Percentiles rank a stretch among this genome's conserved stretches.
phyloP scores from a whole-genome alignment of 2,329 filamentous ascomycete species.

The Fusarium zealandicum region DNA sequence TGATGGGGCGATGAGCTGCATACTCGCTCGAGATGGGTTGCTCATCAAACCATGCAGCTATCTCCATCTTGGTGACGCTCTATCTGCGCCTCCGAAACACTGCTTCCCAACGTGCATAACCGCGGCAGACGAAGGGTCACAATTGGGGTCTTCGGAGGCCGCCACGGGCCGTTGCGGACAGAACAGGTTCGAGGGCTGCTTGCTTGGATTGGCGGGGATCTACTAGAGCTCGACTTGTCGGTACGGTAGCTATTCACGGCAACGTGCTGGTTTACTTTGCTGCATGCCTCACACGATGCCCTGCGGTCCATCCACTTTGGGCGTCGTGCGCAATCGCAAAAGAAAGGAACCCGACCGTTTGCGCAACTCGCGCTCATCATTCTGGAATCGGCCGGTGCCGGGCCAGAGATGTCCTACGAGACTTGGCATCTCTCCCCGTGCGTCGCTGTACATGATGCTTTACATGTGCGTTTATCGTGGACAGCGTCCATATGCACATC shows the following conservation, averaged over 20 bases:
- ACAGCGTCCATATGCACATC: conserved; percentile 17
- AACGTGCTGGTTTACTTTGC: conserved; percentile 5
- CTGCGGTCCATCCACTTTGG: conserved; percentile 5
- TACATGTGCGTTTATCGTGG: conserved; percentile 5
- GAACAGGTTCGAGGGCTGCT: not conserved
- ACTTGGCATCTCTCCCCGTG: conserved; percentile 1
- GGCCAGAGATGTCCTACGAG: not conserved
- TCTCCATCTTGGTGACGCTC: conserved; percentile 24
- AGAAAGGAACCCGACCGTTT: not conserved
- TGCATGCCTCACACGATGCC: conserved; percentile 6
- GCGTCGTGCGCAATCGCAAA: conserved; percentile 10
- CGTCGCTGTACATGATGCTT: conserved; percentile 3
- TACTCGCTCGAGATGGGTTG: conserved; percentile 27
- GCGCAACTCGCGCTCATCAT: conserved; percentile 2
- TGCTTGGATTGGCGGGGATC: too few species aligned
- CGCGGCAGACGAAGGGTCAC: not conserved
- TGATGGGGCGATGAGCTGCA: conserved; percentile 28
- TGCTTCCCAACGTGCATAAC: conserved; percentile 20
- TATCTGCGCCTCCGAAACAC: conserved; percentile 11
- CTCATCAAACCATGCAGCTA: conserved; percentile 29
- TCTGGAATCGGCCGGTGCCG: not conserved
- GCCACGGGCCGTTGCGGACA: conserved; percentile 2
- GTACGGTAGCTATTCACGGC: conserved; percentile 2
- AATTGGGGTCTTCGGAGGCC: not conserved
- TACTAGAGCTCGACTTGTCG: too few species aligned